Evolutionary conservation across 805 yeast genomes (phyloP), one percentile per base, ranked within the genome.

Genomic region (Clavispora santaluciae): DNA sequence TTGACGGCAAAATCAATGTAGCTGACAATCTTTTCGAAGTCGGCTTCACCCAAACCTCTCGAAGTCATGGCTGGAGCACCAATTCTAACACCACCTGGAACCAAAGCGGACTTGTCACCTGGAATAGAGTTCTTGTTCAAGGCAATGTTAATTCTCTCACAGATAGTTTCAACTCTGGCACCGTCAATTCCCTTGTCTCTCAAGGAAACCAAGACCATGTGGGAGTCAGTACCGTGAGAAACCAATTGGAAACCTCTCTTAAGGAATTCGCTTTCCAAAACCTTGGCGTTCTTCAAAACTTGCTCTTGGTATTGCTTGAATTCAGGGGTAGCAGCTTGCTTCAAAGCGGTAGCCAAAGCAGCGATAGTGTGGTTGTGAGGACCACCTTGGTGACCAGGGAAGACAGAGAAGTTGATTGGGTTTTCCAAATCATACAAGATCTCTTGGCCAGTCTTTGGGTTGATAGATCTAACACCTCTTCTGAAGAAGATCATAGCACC

Each of bases 341-440:
- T 89, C 64, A 93, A 79, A 39, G 99, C 98, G 50, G 90, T 93
- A 13, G 98, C 97, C 58, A 93, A 73, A 25, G 98, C 99, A 54
- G 97, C 84, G 63, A 93, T 93, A 53, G 99, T 93, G 73, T 93
- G 99, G 77, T 93, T 93, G 73, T 93, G 98, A 57, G 99, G 99
- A 64, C 99, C 99, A 76, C 99, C 99, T 76, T 93, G 99, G 71
- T 93, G 99, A 54, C 96, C 99, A 59, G 99, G 99, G 91, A 93
- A 93, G 41, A 93, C 99, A 8, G 97, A 89, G 68, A 93, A 93
- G 78, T 93, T 93, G 71, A 93, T 90, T 64, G 87, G 87, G 68
- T 80, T 83, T 70, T 93, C 98, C 66, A 93, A 80, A 57, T 93
- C 97, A 68, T 90, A 93, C 44, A 74, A 70, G 44, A 88, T 73